phyloP scores from a whole-genome alignment of 495 filamentous ascomycete species.

The Margaritispora aquatica region DNA sequence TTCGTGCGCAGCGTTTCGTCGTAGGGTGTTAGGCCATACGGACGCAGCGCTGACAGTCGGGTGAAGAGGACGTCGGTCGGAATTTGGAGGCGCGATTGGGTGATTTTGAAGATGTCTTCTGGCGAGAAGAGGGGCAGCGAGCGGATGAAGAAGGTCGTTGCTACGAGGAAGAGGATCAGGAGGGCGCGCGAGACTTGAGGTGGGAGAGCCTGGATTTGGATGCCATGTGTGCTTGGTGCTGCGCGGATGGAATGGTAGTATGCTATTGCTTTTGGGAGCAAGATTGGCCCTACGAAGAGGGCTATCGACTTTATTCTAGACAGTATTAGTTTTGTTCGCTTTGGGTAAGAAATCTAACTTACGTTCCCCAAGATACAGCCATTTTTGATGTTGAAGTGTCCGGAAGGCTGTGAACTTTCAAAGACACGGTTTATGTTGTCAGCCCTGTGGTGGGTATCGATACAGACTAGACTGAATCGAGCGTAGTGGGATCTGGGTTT shows the following conservation, averaged over 20 bases:
- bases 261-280: constrained; percentile 65
- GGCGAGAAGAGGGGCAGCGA: constrained; percentile 66
- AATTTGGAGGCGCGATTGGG: constrained; percentile 77
- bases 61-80: constrained; percentile 79
- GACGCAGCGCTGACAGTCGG: constrained; percentile 60
- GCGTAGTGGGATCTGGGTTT: background rate
- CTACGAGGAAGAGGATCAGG: constrained; percentile 52
- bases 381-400: constrained; percentile 10
- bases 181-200: constrained; percentile 44
- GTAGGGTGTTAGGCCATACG: constrained; percentile 42
- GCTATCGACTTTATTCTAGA: constrained; percentile 68
- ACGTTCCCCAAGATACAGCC: constrained; percentile 26
- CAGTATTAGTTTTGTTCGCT: background rate
- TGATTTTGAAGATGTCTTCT: constrained; percentile 74
- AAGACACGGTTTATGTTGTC: background rate
- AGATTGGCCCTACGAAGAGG: constrained; percentile 79
- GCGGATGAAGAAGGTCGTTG: constrained; percentile 50
- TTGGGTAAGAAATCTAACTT: constrained; percentile 11
- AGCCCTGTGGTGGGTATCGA: background rate
- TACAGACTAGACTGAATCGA: background rate
- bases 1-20: constrained; percentile 61
- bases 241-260: constrained; percentile 61
- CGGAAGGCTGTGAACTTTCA: background rate
- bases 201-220: constrained; percentile 57
- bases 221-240: constrained; percentile 34